Evolutionary conservation across 192 early-diverging fungal genomes (phyloP), one percentile per base, ranked within the genome.

Genomic region (Phycomyces blakesleeanus): DNA sequence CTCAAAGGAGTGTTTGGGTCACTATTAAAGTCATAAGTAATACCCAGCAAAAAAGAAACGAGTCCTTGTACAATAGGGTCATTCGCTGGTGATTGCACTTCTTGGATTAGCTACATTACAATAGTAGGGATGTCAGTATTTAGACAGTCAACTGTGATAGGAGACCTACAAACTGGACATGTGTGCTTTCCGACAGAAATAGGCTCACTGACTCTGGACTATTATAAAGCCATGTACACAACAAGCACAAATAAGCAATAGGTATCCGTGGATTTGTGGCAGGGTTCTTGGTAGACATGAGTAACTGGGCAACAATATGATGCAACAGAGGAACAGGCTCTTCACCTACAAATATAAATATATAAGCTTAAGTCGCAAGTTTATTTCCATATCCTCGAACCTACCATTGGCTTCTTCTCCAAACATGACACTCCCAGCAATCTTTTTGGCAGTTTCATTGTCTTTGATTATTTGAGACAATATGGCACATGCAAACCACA

Each of bases 31-130:
- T 97, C 87, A 58, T 92, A 91, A 34, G 90, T 80, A 9, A 96
- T 79, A 3, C 93, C 90, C 24, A 97, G 74, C 27, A 96, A 67
- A 71, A 89, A 96, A 4, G 94, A 93, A 2, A 91, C 83, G 44
- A 97, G 73, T 9, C 97, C 95, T 76, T 98, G 97, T 0, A 95
- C 87, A 42, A 92, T 74, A 22, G 91, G 84, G 61, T 95, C 89
- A 37, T 90, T 84, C 8, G 88, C 86, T 34, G 95, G 91, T 0
- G 92, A 88, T 54, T 93, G 90, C 51, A 99, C 89, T 74, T 93
- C 85, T 69, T 94, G 92, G 15, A 97, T 92, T 26, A 99, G 70
- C 92, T 93, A 66, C n/a, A 54, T 55, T 0, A 18, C 25, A 51
- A 58, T 2, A 54, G 60, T n/a, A n/a, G n/a, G n/a, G n/a, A n/a